Conservation (phyloP, 257 asterid species). For the Penstemon newberryi region DNA sequence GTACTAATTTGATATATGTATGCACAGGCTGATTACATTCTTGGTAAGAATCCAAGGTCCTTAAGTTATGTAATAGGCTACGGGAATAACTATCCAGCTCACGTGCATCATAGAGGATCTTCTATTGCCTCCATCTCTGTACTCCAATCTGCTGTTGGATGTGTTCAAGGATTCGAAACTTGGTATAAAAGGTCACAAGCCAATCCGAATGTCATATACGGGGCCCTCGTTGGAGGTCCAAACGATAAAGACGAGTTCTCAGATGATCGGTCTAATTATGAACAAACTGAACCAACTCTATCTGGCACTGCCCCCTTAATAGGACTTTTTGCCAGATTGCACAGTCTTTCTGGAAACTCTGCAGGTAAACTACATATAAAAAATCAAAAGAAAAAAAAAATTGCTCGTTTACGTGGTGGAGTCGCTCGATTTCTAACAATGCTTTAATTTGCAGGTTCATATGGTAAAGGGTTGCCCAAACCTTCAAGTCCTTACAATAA, state of each 20-base stretch:
- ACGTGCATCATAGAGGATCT: constrained; percentile 87
- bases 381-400: no score
- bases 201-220: constrained; percentile 64
- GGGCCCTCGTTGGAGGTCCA: constrained; percentile 90
- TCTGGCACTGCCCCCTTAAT: constrained; percentile 82
- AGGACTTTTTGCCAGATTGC: constrained; percentile 68
- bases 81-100: constrained; percentile 64
- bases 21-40: constrained; percentile 75
- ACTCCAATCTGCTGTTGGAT: constrained; percentile 51
- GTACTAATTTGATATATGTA: not conserved
- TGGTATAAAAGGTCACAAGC: constrained; percentile 62
- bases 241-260: constrained; percentile 53
- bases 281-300: constrained; percentile 77
- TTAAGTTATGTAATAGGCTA: constrained; percentile 81
- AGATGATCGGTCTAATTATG: constrained; percentile 72
- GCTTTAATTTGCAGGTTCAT: constrained; percentile 32
- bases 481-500: constrained; percentile 28
- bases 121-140: constrained; percentile 59
- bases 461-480: constrained; percentile 30
- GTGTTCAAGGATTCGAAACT: constrained; percentile 71
- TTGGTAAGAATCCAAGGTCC: constrained; percentile 77
- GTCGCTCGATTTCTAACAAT: no score
- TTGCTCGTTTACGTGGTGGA: no score
- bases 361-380: constrained; percentile 37
- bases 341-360: constrained; percentile 40